Percentiles rank a stretch among this genome's conserved stretches.
Conservation (phyloP, 495 filamentous ascomycete genomes). For the Annulohypoxylon stygium region DNA sequence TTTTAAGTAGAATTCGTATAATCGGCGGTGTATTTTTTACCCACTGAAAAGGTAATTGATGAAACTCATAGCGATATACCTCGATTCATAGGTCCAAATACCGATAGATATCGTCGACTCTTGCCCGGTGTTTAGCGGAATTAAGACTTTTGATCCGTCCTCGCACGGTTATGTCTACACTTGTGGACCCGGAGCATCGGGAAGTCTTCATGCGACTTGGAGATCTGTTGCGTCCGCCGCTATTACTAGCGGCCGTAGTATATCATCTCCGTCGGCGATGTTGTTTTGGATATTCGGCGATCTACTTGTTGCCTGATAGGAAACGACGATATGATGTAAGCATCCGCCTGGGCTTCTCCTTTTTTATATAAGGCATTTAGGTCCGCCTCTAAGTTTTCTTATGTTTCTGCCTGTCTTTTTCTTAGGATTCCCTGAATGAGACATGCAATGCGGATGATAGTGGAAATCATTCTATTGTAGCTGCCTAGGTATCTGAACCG, state of each 20-base stretch:
- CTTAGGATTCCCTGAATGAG: not conserved
- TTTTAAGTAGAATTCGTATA: not conserved
- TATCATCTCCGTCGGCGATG: not conserved
- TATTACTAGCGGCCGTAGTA: not conserved
- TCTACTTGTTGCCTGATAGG: not conserved
- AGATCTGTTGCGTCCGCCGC: not conserved
- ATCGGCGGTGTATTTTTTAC: not conserved
- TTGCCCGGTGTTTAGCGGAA: conserved; percentile 12
- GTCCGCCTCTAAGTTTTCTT: not conserved
- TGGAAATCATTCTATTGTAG: not conserved
- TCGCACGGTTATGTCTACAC: not conserved
- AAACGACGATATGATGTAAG: not conserved
- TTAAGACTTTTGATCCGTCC: conserved; percentile 23
- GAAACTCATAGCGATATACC: not conserved
- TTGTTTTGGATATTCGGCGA: not conserved
- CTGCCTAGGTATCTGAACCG: not conserved
- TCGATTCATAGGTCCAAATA: too few species aligned
- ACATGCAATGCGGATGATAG: not conserved
- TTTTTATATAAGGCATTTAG: not conserved
- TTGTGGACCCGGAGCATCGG: not conserved
- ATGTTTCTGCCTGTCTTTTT: not conserved
- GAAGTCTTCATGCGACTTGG: not conserved
- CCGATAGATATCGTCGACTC: not conserved
- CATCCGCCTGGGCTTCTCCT: not conserved
- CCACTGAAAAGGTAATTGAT: not conserved